These are phyloP conservation scores for Marasmius fiardii DNA, from an alignment of 1,284 basidiomycete genomes.

Conservation along the genomic window DNA sequence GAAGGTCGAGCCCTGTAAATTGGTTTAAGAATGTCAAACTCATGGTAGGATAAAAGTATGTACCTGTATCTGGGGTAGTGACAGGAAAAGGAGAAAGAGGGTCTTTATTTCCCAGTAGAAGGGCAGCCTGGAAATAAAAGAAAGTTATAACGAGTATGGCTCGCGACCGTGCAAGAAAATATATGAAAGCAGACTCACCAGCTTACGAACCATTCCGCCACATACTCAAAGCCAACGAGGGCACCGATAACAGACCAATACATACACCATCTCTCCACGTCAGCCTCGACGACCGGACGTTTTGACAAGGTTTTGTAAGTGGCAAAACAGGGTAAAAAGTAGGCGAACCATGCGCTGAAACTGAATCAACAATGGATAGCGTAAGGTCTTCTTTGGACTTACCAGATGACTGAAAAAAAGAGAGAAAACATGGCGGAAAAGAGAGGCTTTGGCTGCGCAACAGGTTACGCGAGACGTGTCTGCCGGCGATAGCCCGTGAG, in stretches of 20 bases:
- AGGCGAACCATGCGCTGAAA: slow-evolving; percentile 65
- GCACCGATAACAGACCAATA: slow-evolving; percentile 60
- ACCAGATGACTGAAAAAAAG: slow-evolving; percentile 13
- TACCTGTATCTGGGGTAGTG: slow-evolving; percentile 74
- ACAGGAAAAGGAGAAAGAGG: slow-evolving; percentile 66
- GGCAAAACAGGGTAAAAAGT: slow-evolving; percentile 56
- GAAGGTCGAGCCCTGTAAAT: slow-evolving; percentile 64
- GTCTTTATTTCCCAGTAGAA: slow-evolving; percentile 79
- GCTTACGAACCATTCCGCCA: slow-evolving; percentile 64
- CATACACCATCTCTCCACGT: slow-evolving; percentile 54
- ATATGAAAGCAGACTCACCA: slow-evolving; percentile 46
- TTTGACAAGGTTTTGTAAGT: slow-evolving; percentile 67
- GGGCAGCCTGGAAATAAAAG: slow-evolving; percentile 57
- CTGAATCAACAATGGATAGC: background rate
- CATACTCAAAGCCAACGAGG: slow-evolving; percentile 66
- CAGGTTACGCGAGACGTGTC: too few relatives aligned
- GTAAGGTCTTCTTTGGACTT: background rate
- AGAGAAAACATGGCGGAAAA: slow-evolving; percentile 5
- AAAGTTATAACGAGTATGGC: slow-evolving; percentile 10
- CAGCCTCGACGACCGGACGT: slow-evolving; percentile 52
- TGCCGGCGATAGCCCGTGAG: too few relatives aligned
- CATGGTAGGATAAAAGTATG: background rate
- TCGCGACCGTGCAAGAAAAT: slow-evolving; percentile 9
- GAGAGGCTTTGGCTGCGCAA: background rate
- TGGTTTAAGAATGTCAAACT: slow-evolving; percentile 3